Evolutionary conservation across 176 grass and related monocot genomes (phyloP).

Genomic region (Carex littledalei): DNA sequence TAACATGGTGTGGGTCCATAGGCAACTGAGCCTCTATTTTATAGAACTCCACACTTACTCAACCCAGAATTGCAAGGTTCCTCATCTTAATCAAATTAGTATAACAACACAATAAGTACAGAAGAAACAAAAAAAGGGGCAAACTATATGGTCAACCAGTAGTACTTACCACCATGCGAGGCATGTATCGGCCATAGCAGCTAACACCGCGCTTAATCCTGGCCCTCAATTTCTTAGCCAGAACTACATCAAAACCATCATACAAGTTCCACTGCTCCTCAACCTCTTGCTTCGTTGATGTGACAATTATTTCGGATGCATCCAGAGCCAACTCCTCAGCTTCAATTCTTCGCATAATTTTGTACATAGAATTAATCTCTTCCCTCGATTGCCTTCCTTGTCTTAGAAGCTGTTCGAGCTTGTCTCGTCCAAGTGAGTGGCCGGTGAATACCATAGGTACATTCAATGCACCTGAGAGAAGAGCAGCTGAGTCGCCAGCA

Average conservation of each 20-base stretch:
- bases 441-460: constrained; percentile 54
- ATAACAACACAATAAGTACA: not conserved
- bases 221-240: constrained; percentile 38
- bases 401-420: constrained; percentile 46
- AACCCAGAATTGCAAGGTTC: not conserved
- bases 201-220: constrained; percentile 42
- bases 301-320: constrained; percentile 43
- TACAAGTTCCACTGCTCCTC: constrained; percentile 48
- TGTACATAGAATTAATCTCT: constrained; percentile 49
- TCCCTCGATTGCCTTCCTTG: constrained; percentile 52
- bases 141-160: not conserved
- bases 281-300: constrained; percentile 49
- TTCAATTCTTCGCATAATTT: constrained; percentile 58
- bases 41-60: not conserved
- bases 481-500: constrained; percentile 48
- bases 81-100: not conserved
- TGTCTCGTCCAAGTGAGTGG: constrained; percentile 51
- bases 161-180: constrained; percentile 50
- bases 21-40: not conserved
- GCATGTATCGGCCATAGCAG: constrained; percentile 46
- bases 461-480: constrained; percentile 48
- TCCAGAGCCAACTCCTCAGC: constrained; percentile 42
- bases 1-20: not conserved
- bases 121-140: not conserved
- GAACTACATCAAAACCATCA: constrained; percentile 49